phyloP scores from a whole-genome alignment of 1,284 basidiomycete species.

The Meira nashicola region DNA sequence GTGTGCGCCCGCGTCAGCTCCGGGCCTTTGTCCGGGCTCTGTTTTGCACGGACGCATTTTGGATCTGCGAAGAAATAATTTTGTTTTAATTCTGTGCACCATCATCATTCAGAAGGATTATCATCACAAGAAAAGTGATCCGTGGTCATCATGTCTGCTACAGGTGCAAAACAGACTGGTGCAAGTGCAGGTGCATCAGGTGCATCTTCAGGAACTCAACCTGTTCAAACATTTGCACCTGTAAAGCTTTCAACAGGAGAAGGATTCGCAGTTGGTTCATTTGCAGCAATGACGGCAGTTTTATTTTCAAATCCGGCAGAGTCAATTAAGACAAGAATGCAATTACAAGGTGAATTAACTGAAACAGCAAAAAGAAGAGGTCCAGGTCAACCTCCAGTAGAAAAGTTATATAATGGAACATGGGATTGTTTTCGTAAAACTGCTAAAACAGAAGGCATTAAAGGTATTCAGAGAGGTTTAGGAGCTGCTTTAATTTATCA shows the following conservation, averaged over 20 bases:
- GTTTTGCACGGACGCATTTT: no score
- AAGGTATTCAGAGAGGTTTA: constrained; percentile 84
- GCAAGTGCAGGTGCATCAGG: neutral
- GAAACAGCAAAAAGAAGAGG: neutral
- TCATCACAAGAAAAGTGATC: neutral
- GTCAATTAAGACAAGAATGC: constrained; percentile 48
- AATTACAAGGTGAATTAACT: constrained; percentile 46
- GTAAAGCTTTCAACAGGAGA: constrained; percentile 36
- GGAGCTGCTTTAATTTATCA: constrained; percentile 65
- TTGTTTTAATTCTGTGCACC: neutral
- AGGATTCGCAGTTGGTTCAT: constrained; percentile 32
- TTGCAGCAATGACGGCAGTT: constrained; percentile 40
- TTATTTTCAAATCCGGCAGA: constrained; percentile 42
- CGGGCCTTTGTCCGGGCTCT: no score
- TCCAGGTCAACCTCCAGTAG: constrained; percentile 10
- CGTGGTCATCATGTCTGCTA: constrained; percentile 4
- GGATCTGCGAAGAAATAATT: neutral
- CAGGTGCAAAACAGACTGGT: neutral
- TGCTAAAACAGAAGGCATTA: constrained; percentile 81
- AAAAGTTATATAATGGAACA: constrained; percentile 72
- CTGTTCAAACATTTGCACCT: constrained; percentile 7
- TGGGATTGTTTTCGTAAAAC: constrained; percentile 84
- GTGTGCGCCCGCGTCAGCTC: no score
- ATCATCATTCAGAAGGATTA: neutral
- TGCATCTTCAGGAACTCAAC: neutral